These are phyloP conservation scores for Echium plantagineum DNA, from an alignment of 257 asterid genomes.

Conservation along the genomic window DNA sequence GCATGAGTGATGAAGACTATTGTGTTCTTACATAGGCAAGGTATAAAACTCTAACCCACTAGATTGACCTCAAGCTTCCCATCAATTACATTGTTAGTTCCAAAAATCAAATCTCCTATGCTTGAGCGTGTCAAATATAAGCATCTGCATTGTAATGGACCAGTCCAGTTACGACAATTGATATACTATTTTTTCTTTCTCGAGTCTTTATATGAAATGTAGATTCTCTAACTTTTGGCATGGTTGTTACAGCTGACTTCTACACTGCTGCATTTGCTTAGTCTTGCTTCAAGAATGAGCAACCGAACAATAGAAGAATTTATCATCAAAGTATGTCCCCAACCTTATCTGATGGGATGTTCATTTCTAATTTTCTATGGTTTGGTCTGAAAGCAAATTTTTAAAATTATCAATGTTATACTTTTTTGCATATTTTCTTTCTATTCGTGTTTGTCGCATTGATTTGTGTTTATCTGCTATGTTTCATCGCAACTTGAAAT, in stretches of 20 bases:
- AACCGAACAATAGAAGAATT: slow-evolving; percentile 45
- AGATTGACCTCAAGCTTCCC: no score
- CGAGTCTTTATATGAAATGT: background rate
- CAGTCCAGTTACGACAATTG: background rate
- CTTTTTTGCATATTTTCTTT: background rate
- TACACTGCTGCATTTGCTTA: slow-evolving; percentile 77
- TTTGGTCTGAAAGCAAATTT: background rate
- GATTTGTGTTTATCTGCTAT: background rate
- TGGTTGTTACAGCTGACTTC: slow-evolving; percentile 64
- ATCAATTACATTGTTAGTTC: no score
- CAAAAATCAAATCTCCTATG: no score
- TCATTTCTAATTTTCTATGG: background rate
- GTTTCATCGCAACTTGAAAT: slow-evolving; percentile 8
- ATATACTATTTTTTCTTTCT: background rate
- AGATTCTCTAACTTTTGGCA: background rate
- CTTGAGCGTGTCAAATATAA: background rate
- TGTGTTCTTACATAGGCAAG: no score
- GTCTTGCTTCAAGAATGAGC: slow-evolving; percentile 62
- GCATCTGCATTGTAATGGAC: background rate
- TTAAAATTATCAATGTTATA: background rate
- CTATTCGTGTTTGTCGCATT: background rate
- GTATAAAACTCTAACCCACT: no score
- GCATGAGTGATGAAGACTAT: no score
- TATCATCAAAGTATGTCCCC: slow-evolving; percentile 54
- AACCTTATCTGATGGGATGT: background rate